These are phyloP conservation scores for Cordyceps javanica DNA, from an alignment of 2,329 filamentous ascomycete genomes.

Conservation along the genomic window DNA sequence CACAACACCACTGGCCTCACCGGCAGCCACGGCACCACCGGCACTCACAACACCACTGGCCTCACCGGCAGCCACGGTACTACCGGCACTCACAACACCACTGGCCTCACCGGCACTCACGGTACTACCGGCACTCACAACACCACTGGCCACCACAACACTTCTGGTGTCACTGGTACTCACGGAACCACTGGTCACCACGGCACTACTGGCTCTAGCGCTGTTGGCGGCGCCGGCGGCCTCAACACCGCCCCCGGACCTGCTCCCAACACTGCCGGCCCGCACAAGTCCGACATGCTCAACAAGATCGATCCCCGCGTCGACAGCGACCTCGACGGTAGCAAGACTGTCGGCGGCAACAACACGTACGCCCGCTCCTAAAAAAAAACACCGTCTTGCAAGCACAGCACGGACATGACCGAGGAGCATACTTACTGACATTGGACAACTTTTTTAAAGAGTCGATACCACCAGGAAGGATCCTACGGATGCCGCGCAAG, in stretches of 20 bases:
- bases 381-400: constrained; percentile 21
- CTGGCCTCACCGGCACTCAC: not conserved
- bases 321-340: constrained; percentile 49
- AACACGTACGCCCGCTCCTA: constrained; percentile 38
- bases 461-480: constrained; percentile 24
- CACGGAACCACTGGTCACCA: constrained; percentile 19
- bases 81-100: constrained; percentile 20
- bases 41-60: constrained; percentile 18
- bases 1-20: constrained; percentile 15
- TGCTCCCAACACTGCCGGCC: constrained; percentile 30
- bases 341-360: constrained; percentile 48
- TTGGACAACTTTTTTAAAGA: not conserved
- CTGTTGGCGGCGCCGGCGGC: not conserved
- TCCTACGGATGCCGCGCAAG: constrained; percentile 50
- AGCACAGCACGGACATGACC: not conserved
- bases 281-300: constrained; percentile 44
- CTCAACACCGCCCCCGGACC: constrained; percentile 25
- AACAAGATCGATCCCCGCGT: constrained; percentile 53
- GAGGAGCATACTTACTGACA: not conserved
- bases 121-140: constrained; percentile 15
- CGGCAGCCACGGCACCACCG: constrained; percentile 18
- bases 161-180: not conserved
- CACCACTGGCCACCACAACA: constrained; percentile 23
- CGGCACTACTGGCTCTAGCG: constrained; percentile 32
- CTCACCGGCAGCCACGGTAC: constrained; percentile 29